Percentiles rank a stretch among this genome's conserved stretches.
Conservation (phyloP, 352 stramenopile species). For the Blastocystis sp. region DNA sequence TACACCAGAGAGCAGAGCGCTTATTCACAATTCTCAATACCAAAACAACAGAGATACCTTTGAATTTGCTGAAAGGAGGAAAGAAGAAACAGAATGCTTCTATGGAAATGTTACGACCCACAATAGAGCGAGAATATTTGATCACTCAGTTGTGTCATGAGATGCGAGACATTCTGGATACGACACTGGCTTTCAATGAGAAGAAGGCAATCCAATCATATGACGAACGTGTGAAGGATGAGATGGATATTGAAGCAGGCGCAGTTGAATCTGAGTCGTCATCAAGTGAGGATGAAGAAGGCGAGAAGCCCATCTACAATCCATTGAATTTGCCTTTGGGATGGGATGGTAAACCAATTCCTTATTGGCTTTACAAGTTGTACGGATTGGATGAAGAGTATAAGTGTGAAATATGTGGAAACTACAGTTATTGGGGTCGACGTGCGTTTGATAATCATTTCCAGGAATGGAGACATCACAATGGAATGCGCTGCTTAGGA, state of each 20-base stretch:
- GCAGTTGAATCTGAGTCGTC: constrained; percentile 75
- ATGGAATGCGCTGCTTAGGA: constrained; percentile 93
- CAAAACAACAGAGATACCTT: neutral
- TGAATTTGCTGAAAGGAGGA: neutral
- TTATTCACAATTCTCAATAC: constrained; percentile 39
- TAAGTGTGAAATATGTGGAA: constrained; percentile 97
- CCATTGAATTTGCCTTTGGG: constrained; percentile 92
- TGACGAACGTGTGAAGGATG: constrained; percentile 70
- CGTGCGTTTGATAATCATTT: constrained; percentile 93
- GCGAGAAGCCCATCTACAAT: constrained; percentile 95
- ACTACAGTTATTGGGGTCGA: constrained; percentile 91
- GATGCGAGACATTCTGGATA: constrained; percentile 71
- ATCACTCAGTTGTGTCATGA: constrained; percentile 52
- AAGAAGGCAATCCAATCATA: constrained; percentile 80
- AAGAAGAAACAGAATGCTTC: constrained; percentile 16
- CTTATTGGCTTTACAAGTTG: constrained; percentile 98
- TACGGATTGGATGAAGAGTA: constrained; percentile 94
- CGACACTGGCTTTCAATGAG: constrained; percentile 75
- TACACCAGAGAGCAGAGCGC: constrained; percentile 62
- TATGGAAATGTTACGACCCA: constrained; percentile 36
- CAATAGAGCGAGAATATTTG: constrained; percentile 47
- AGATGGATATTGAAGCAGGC: constrained; percentile 71
- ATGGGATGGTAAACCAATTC: constrained; percentile 97
- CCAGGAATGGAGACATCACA: constrained; percentile 89
- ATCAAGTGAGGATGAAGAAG: constrained; percentile 75